Evolutionary conservation across 495 filamentous ascomycete genomes (phyloP).

Genomic region (Penicillium lividum): DNA sequence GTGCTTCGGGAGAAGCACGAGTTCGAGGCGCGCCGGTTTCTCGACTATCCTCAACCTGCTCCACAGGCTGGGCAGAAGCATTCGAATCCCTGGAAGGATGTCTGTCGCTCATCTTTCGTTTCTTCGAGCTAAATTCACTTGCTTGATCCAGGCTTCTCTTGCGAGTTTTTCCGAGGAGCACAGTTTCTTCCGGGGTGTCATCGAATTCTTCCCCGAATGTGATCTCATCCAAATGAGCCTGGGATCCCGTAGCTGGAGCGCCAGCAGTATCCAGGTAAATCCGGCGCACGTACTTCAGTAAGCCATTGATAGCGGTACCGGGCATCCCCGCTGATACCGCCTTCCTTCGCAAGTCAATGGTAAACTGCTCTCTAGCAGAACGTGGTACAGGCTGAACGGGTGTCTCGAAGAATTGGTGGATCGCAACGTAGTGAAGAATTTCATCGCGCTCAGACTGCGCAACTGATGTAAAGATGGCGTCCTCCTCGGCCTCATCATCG

Average conservation of each 20-base stretch:
- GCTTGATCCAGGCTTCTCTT: conserved; percentile 5
- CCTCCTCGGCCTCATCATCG: background rate
- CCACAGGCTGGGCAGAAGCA: background rate
- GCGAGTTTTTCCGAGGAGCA: background rate
- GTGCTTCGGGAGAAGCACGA: background rate
- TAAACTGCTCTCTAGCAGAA: conserved; percentile 25
- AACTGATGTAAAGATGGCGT: conserved; percentile 22
- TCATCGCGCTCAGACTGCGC: conserved; percentile 5
- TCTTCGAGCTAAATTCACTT: conserved; percentile 3
- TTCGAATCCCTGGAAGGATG: background rate
- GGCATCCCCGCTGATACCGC: conserved; percentile 19
- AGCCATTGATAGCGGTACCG: background rate
- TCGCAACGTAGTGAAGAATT: conserved; percentile 23
- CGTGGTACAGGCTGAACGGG: conserved; percentile 17
- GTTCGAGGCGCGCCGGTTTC: background rate
- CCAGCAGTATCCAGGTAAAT: conserved; percentile 22
- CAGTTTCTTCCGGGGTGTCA: background rate
- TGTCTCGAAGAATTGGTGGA: conserved; percentile 26
- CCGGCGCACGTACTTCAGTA: conserved; percentile 27
- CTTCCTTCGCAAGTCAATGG: conserved; percentile 16
- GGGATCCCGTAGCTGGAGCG: background rate
- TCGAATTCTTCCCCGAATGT: conserved; percentile 31
- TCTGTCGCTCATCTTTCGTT: conserved; percentile 23
- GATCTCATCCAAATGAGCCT: conserved; percentile 4
- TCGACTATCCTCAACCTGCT: background rate